Conservation (phyloP, 2,329 filamentous ascomycete species). For the Byssothecium circinans region DNA sequence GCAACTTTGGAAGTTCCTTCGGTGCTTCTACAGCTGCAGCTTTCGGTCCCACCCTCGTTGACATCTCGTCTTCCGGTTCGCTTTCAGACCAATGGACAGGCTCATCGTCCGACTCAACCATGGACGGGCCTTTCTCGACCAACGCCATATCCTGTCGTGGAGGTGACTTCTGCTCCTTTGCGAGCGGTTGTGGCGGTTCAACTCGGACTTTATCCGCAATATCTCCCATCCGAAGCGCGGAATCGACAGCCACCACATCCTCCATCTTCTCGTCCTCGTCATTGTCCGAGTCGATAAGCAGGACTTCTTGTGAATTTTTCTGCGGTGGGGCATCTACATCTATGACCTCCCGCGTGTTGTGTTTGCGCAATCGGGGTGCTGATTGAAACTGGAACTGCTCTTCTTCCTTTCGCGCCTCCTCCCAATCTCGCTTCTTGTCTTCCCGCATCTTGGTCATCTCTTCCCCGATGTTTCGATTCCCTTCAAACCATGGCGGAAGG, state of each 20-base stretch:
- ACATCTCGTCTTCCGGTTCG: constrained; percentile 42
- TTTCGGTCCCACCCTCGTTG: constrained; percentile 2
- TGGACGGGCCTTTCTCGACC: constrained; percentile 22
- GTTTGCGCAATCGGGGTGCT: constrained; percentile 58
- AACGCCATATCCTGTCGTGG: constrained; percentile 22
- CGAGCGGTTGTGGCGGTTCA: constrained; percentile 42
- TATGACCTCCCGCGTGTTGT: constrained; percentile 53
- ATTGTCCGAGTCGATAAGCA: constrained; percentile 66
- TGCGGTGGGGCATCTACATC: constrained; percentile 51
- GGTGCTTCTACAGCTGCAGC: constrained; percentile 32
- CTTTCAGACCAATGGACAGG: constrained; percentile 58
- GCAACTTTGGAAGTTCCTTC: constrained; percentile 39
- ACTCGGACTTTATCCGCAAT: constrained; percentile 48
- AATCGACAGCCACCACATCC: constrained; percentile 35
- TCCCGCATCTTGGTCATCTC: constrained; percentile 60
- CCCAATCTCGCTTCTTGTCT: constrained; percentile 52
- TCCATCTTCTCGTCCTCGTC: constrained; percentile 47
- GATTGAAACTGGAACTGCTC: constrained; percentile 67
- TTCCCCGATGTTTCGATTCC: constrained; percentile 51
- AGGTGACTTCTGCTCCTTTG: constrained; percentile 20
- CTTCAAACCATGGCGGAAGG: constrained; percentile 74
- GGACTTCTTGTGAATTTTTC: constrained; percentile 53
- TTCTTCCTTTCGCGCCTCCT: constrained; percentile 59
- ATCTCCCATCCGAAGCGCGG: constrained; percentile 45
- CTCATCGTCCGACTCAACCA: constrained; percentile 43